Percentiles rank a stretch among this genome's conserved stretches.
Conservation (phyloP, 768 basidiomycete species). For the Brasilioporus rufonigricans region DNA sequence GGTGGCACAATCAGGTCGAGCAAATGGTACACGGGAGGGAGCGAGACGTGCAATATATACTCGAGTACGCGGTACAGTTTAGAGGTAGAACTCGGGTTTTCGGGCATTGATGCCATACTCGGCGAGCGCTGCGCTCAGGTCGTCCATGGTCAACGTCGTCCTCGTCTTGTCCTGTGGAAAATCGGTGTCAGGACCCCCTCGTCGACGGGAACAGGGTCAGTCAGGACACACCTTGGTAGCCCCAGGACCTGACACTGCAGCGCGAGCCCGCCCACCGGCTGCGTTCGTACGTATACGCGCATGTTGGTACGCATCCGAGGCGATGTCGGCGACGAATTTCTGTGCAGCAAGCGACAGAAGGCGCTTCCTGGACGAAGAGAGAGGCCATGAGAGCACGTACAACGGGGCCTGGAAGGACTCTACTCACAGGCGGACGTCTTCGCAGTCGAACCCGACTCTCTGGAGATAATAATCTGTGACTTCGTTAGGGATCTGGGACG, state of each 20-base stretch:
- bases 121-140: slow-evolving; percentile 85
- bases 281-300: slow-evolving; percentile 94
- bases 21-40: background rate
- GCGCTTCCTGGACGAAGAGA: slow-evolving; percentile 64
- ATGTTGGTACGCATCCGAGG: slow-evolving; percentile 95
- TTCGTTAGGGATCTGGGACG: slow-evolving; percentile 86
- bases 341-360: slow-evolving; percentile 94
- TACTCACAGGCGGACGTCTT: slow-evolving; percentile 86
- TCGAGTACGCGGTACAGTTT: slow-evolving; percentile 8
- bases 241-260: slow-evolving; percentile 53
- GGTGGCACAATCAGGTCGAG: background rate
- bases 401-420: background rate
- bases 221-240: slow-evolving; percentile 56
- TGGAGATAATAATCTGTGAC: slow-evolving; percentile 98
- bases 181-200: background rate
- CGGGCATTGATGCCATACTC: slow-evolving; percentile 95
- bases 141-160: slow-evolving; percentile 96
- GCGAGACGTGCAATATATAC: background rate
- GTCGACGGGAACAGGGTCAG: background rate
- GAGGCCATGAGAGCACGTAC: background rate
- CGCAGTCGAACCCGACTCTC: slow-evolving; percentile 92
- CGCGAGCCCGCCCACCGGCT: slow-evolving; percentile 64
- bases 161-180: slow-evolving; percentile 77
- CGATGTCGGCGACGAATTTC: slow-evolving; percentile 96
- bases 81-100: slow-evolving; percentile 94